These are phyloP conservation scores for Dentipellis fragilis DNA, from an alignment of 768 basidiomycete species.

Conservation along the genomic window DNA sequence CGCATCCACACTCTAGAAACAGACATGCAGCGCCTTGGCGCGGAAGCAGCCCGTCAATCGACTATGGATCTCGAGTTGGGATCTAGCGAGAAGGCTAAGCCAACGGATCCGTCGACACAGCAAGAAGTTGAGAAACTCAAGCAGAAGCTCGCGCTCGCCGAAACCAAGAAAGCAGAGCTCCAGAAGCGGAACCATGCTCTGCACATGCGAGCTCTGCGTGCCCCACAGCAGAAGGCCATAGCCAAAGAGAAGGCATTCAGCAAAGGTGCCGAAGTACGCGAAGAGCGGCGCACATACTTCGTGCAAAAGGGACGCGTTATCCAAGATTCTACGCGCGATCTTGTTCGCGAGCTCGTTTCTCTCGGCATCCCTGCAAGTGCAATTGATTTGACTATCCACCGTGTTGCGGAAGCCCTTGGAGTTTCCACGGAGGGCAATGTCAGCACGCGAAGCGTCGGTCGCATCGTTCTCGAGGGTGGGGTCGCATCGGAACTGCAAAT, in stretches of 20 bases:
- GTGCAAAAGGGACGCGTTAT: not conserved
- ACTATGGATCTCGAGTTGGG: too few species aligned
- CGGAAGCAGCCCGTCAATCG: not conserved
- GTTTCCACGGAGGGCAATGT: not conserved
- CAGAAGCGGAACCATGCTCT: not conserved
- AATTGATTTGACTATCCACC: not conserved
- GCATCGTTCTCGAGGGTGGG: not conserved
- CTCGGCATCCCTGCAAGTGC: not conserved
- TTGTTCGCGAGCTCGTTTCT: not conserved
- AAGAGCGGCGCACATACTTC: not conserved
- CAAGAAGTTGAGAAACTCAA: not conserved
- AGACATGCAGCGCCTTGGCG: not conserved
- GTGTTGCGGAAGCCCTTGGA: not conserved
- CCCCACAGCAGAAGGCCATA: not conserved
- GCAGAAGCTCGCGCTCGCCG: not conserved
- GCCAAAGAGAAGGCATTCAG: not conserved
- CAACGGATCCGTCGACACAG: not conserved
- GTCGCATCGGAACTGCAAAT: not conserved
- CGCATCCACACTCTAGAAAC: too few species aligned
- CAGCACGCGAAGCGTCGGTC: not conserved
- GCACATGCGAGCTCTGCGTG: not conserved
- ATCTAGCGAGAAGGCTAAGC: not conserved
- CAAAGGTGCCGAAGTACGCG: not conserved
- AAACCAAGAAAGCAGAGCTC: not conserved
- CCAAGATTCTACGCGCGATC: not conserved